A percentile compares a stretch with the other conserved stretches of the same genome.
Conservation (phyloP, 2,329 filamentous ascomycete species). For the Colletotrichum sp. region DNA sequence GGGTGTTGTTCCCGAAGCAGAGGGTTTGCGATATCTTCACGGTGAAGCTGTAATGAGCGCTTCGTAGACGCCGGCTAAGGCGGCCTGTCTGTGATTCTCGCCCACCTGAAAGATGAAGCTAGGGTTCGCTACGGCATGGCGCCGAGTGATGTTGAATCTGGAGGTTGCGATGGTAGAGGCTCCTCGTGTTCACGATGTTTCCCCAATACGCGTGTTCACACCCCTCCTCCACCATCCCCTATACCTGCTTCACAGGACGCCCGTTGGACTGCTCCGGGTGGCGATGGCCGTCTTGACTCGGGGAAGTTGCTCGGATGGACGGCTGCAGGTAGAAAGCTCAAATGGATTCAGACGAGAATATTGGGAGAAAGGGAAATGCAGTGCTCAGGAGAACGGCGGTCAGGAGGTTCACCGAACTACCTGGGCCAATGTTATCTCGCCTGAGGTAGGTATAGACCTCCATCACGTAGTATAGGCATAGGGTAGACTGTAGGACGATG, state of each 20-base stretch:
- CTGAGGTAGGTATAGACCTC: background rate
- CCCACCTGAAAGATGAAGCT: background rate
- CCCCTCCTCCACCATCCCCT: background rate
- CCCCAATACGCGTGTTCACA: background rate
- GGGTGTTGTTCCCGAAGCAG: background rate
- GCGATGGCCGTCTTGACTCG: background rate
- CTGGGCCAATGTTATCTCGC: background rate
- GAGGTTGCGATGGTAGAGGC: background rate
- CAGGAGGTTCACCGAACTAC: background rate
- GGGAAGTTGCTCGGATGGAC: background rate
- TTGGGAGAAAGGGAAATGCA: background rate
- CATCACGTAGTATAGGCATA: background rate
- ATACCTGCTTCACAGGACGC: background rate
- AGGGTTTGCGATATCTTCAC: background rate
- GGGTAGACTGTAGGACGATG: background rate
- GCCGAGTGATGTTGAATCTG: background rate
- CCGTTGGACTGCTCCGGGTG: background rate
- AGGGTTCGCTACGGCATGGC: background rate
- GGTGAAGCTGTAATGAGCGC: background rate
- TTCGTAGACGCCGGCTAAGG: background rate
- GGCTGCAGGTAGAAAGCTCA: background rate
- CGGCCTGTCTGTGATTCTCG: background rate
- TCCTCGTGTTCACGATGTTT: background rate
- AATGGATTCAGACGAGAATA: background rate
- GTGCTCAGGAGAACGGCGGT: background rate